A percentile compares a stretch with the other conserved stretches of the same genome.
Conservation (phyloP, 495 filamentous ascomycete species). For the Niebla homalea region DNA sequence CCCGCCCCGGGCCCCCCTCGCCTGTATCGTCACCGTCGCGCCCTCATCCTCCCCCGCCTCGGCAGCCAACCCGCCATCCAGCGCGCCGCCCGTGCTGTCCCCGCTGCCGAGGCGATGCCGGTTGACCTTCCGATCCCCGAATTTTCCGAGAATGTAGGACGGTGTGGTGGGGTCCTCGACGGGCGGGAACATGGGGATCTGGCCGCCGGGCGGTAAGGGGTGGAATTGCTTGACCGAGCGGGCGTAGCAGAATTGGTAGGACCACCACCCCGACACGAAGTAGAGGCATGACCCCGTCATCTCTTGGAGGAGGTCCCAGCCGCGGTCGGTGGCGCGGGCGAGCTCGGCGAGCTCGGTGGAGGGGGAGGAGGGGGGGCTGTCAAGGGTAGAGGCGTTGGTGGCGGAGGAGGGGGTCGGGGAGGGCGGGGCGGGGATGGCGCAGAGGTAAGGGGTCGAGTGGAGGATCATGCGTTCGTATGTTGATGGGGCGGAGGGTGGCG, state of each 20-base stretch:
- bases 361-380: constrained; percentile 25
- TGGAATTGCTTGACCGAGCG: constrained; percentile 85
- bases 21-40: constrained; percentile 51
- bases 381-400: constrained; percentile 35
- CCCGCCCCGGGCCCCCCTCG: constrained; percentile 54
- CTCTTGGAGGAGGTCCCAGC: constrained; percentile 78
- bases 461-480: constrained; percentile 61
- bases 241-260: constrained; percentile 90
- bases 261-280: constrained; percentile 91
- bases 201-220: constrained; percentile 49
- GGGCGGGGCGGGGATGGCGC: constrained; percentile 64
- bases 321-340: constrained; percentile 65
- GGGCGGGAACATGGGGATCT: constrained; percentile 56
- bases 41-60: constrained; percentile 13
- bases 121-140: constrained; percentile 18
- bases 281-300: constrained; percentile 84
- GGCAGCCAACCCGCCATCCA: constrained; percentile 21
- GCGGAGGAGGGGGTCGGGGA: constrained; percentile 36
- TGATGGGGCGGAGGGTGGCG: constrained; percentile 3
- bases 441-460: constrained; percentile 60
- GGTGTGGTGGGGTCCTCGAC: constrained; percentile 61
- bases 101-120: constrained; percentile 6
- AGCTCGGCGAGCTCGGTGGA: constrained; percentile 77
- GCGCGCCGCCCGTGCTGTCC: constrained; percentile 18
- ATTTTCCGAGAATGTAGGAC: constrained; percentile 67